A percentile compares a stretch with the other conserved stretches of the same genome.
Evolutionary conservation across 495 filamentous ascomycete species (phyloP).

Genomic region (Evernia prunastri): DNA sequence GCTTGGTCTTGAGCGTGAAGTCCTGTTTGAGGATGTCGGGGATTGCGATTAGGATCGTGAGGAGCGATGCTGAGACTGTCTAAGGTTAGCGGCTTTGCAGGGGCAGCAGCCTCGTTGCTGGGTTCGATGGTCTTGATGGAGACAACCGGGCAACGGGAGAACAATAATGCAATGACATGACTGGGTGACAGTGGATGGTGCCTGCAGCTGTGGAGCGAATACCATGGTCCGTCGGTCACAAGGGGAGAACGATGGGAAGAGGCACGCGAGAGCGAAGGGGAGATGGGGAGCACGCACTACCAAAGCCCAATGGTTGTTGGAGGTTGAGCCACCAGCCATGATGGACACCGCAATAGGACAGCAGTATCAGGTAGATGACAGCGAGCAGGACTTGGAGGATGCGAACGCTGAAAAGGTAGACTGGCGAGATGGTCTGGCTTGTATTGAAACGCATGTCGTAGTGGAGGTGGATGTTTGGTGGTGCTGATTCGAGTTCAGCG

Average conservation of each 20-base stretch:
- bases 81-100: background rate
- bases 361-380: constrained; percentile 14
- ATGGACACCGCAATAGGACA: constrained; percentile 10
- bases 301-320: constrained; percentile 11
- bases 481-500: background rate
- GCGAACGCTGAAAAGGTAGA: constrained; percentile 10
- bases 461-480: background rate
- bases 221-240: background rate
- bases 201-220: background rate
- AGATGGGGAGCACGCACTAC: constrained; percentile 10
- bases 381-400: constrained; percentile 16
- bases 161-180: background rate
- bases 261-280: background rate
- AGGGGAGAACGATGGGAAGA: background rate
- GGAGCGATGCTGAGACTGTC: background rate
- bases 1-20: background rate
- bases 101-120: background rate
- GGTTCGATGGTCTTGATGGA: background rate
- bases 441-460: background rate
- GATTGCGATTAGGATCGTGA: constrained; percentile 8
- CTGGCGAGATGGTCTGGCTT: background rate
- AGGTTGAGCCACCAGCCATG: constrained; percentile 23
- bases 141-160: background rate
- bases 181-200: background rate
- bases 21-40: background rate